Evolutionary conservation across 345 rosid genomes (phyloP), one percentile per base, ranked within the genome.

Genomic region (Acer saccharum): DNA sequence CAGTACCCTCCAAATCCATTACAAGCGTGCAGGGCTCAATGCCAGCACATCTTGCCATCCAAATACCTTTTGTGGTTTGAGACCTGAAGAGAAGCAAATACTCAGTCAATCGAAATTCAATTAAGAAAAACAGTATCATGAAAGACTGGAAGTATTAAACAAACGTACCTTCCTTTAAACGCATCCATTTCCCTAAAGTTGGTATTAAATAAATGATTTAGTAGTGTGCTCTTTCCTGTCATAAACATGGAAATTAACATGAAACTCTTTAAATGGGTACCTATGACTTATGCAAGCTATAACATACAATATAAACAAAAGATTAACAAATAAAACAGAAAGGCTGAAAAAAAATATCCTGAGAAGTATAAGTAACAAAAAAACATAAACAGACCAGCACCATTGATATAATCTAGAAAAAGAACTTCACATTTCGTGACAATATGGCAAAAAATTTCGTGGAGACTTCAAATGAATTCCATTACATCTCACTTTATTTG

Each of bases 101-200:
- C 16, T 62, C 11, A 73, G 75, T 70, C 74, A 35, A 71, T 80
- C 29, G 39, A 23, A 46, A 69, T 61, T 55, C 52, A 78, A 79
- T 73, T 70, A 74, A 65, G 70, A 80, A 16, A 77, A 41, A 67
- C 65, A 29, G 50, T 14, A 76, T 64, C 41, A 69, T 61, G 10
- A 68, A 35, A 35, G 39, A 4, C 39, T 35, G 39, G 5, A 52
- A 78, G 60, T 11, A 74, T 68, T 23, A 60, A 35, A 72, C 78
- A 81, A 75, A 76, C 93, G 61, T 88, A 83, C 99, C 98, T 92
- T 83, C 99, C 99, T 83, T 80, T 89, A 89, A 90, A 97, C 48
- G 99, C 98, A 88, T 97, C 98, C 99, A 97, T 97, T 88, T 97
- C 98, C 76, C 95, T 89, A 77, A 97, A 97, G 77, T 91, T 97